Evolutionary conservation across 768 basidiomycete genomes (phyloP).

Genomic region (Amanita muscaria): DNA sequence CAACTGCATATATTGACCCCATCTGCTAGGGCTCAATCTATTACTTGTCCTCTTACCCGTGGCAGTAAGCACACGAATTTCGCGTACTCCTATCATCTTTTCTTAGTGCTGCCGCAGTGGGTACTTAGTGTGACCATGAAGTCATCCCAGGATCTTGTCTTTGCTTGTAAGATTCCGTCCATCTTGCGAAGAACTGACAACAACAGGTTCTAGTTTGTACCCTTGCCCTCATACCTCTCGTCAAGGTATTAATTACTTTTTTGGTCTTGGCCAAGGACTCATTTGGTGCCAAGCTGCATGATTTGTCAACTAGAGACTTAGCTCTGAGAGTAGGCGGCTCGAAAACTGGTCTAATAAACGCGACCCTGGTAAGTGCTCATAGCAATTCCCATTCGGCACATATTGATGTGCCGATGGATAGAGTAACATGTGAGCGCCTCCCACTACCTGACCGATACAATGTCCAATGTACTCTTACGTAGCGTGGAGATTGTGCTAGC

Average conservation of each 20-base stretch:
- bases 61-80: slow-evolving; percentile 38
- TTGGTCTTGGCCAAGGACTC: not conserved
- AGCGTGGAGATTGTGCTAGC: slow-evolving; percentile 65
- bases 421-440: slow-evolving; percentile 55
- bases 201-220: slow-evolving; percentile 40
- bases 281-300: slow-evolving; percentile 49
- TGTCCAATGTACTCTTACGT: not conserved
- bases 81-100: slow-evolving; percentile 2
- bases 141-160: slow-evolving; percentile 45
- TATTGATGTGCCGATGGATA: slow-evolving; percentile 18
- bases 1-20: not conserved
- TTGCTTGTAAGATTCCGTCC: slow-evolving; percentile 40
- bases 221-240: slow-evolving; percentile 68
- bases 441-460: not conserved
- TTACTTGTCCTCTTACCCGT: slow-evolving; percentile 58
- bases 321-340: slow-evolving; percentile 69
- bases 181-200: not conserved
- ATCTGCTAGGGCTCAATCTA: slow-evolving; percentile 55
- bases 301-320: slow-evolving; percentile 66
- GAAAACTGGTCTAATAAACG: slow-evolving; percentile 72
- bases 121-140: slow-evolving; percentile 39
- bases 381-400: slow-evolving; percentile 6
- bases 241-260: slow-evolving; percentile 34
- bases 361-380: slow-evolving; percentile 51
- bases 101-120: slow-evolving; percentile 34